These are phyloP conservation scores for Cadophora malorum DNA, from an alignment of 2,329 filamentous ascomycete species.

Conservation along the genomic window DNA sequence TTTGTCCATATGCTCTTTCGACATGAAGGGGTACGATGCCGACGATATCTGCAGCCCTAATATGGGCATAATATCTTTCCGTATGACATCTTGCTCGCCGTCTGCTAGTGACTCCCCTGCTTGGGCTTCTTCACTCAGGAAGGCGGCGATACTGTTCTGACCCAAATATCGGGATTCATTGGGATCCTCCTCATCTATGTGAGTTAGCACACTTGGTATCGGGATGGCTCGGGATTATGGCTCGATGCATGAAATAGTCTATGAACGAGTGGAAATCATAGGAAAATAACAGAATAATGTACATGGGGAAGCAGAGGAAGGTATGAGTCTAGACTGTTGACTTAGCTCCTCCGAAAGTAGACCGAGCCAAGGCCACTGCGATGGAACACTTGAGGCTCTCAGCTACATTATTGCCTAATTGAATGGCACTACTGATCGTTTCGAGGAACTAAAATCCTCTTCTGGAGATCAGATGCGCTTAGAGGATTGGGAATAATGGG, in stretches of 20 bases:
- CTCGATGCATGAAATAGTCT: background rate
- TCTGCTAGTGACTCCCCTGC: constrained; percentile 56
- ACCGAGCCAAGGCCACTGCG: background rate
- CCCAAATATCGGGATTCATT: constrained; percentile 67
- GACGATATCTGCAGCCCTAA: constrained; percentile 67
- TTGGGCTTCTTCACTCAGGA: constrained; percentile 64
- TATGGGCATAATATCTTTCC: constrained; percentile 70
- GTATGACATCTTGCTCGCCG: constrained; percentile 56
- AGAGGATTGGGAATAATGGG: background rate
- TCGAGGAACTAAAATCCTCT: background rate
- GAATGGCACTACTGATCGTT: background rate
- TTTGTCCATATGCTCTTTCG: constrained; percentile 63
- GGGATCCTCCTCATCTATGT: constrained; percentile 58
- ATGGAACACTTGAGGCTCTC: background rate
- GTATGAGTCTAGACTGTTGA: background rate
- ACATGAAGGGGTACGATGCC: constrained; percentile 72
- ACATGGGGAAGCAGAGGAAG: background rate
- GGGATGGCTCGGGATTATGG: constrained; percentile 4
- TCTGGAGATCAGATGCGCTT: background rate
- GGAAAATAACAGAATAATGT: background rate
- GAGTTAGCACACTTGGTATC: constrained; percentile 18
- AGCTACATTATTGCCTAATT: background rate
- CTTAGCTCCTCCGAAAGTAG: background rate
- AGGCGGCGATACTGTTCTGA: constrained; percentile 71
- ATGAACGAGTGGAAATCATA: background rate